phyloP scores from a whole-genome alignment of 768 basidiomycete species.

The Suillus occidentalis region DNA sequence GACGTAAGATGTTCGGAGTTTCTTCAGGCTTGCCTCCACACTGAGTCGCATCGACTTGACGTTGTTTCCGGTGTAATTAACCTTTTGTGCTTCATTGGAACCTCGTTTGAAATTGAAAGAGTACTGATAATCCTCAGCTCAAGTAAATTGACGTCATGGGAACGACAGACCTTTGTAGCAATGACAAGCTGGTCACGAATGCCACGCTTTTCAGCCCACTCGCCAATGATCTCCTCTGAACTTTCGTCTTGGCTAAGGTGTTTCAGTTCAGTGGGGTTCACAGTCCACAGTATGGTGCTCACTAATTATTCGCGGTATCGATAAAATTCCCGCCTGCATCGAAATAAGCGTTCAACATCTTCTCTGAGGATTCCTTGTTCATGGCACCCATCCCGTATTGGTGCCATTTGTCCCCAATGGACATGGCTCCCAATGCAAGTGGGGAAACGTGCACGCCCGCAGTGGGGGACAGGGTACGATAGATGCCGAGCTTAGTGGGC shows the following conservation, averaged over 20 bases:
- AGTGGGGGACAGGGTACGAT: slow-evolving; percentile 39
- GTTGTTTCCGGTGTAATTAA: slow-evolving; percentile 49
- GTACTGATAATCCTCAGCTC: slow-evolving; percentile 15
- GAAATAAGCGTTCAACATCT: slow-evolving; percentile 46
- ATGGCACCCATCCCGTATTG: slow-evolving; percentile 39
- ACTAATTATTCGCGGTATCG: slow-evolving; percentile 50
- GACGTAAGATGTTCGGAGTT: slow-evolving; percentile 26
- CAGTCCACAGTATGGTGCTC: slow-evolving; percentile 10
- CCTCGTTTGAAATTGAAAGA: slow-evolving; percentile 21
- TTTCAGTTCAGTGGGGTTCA: background rate
- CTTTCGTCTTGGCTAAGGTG: slow-evolving; percentile 37
- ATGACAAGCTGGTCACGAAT: slow-evolving; percentile 47
- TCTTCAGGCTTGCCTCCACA: slow-evolving; percentile 29
- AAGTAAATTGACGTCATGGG: background rate
- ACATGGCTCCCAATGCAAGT: slow-evolving; percentile 48
- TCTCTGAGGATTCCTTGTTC: slow-evolving; percentile 42
- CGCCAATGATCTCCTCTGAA: slow-evolving; percentile 46
- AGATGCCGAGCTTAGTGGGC: slow-evolving; percentile 35
- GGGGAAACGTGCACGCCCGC: slow-evolving; percentile 52
- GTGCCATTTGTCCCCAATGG: slow-evolving; percentile 46
- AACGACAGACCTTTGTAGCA: slow-evolving; percentile 37
- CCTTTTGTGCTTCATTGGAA: slow-evolving; percentile 28
- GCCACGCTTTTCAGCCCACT: slow-evolving; percentile 43
- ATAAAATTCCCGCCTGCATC: slow-evolving; percentile 50
- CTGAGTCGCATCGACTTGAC: slow-evolving; percentile 43